Conservation (phyloP, 495 filamentous ascomycete genomes). For the Penicillium salamii region DNA sequence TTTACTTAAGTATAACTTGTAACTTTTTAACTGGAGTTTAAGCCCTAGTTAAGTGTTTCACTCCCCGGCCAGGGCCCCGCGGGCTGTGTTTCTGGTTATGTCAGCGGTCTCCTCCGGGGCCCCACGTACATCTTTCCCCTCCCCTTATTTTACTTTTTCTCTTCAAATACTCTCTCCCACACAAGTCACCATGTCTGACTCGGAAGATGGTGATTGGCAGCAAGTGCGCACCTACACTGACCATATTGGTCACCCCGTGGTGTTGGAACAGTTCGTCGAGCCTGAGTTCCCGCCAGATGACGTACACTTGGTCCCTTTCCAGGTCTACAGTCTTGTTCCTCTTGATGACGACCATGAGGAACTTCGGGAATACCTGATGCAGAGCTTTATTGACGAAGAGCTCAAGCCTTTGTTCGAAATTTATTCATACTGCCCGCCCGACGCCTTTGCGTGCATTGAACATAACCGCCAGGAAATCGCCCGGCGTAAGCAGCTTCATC, state of each 20-base stretch:
- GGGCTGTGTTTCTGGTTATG: too few relatives aligned
- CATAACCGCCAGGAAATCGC: constrained; percentile 24
- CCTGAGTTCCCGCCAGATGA: constrained; percentile 7
- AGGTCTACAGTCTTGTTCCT: constrained; percentile 25
- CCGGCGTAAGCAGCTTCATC: constrained; percentile 20
- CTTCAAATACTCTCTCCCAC: too few relatives aligned
- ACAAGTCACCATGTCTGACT: too few relatives aligned
- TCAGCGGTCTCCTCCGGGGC: too few relatives aligned
- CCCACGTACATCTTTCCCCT: too few relatives aligned
- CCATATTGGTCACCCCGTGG: constrained; percentile 14
- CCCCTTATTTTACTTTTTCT: too few relatives aligned
- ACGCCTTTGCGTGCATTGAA: constrained; percentile 22
- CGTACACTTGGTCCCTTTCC: constrained; percentile 1
- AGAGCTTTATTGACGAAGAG: constrained; percentile 7
- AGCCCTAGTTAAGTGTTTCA: too few relatives aligned
- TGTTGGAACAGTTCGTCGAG: constrained; percentile 15
- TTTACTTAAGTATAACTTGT: too few relatives aligned
- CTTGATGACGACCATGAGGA: constrained; percentile 19
- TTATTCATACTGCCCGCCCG: constrained; percentile 18
- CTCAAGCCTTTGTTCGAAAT: constrained; percentile 19
- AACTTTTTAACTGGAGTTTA: too few relatives aligned
- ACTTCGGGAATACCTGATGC: constrained; percentile 17
- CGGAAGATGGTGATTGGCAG: constrained; percentile 11
- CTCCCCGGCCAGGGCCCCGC: too few relatives aligned
- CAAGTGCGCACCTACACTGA: constrained; percentile 13